Evolutionary conservation across 2,329 filamentous ascomycete genomes (phyloP).

Genomic region (Pseudogymnoascus sp.): DNA sequence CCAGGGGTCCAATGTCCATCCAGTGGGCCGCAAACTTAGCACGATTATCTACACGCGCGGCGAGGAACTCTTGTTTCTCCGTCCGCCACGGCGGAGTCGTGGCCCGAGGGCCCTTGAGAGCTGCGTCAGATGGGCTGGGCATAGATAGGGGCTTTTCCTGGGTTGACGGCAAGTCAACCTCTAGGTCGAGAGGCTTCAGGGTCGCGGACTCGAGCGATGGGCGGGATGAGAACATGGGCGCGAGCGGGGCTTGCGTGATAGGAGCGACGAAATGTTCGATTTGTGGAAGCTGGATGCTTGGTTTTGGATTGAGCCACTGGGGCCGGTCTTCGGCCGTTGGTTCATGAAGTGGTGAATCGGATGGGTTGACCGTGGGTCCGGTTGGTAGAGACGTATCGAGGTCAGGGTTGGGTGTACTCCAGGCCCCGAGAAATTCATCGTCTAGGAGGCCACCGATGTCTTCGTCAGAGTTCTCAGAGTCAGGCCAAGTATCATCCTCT

Average conservation of each 20-base stretch:
- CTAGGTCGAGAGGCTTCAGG: background rate
- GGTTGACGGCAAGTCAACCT: no score
- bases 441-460: background rate
- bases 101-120: background rate
- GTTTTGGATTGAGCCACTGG: background rate
- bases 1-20: background rate
- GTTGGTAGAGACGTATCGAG: background rate
- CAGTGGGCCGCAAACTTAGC: background rate
- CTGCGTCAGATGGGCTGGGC: background rate
- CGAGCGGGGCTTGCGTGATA: background rate
- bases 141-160: background rate
- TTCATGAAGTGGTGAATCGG: background rate
- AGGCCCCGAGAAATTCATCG: background rate
- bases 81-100: background rate
- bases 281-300: background rate
- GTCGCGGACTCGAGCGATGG: background rate
- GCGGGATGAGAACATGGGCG: background rate
- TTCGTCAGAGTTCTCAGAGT: background rate
- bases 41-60: background rate
- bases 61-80: constrained; percentile 2
- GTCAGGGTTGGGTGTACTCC: background rate
- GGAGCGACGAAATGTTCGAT: background rate
- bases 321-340: background rate
- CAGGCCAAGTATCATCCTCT: background rate
- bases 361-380: background rate